These are phyloP conservation scores for Priceomyces castillae DNA, from an alignment of 805 yeast genomes.

Conservation along the genomic window DNA sequence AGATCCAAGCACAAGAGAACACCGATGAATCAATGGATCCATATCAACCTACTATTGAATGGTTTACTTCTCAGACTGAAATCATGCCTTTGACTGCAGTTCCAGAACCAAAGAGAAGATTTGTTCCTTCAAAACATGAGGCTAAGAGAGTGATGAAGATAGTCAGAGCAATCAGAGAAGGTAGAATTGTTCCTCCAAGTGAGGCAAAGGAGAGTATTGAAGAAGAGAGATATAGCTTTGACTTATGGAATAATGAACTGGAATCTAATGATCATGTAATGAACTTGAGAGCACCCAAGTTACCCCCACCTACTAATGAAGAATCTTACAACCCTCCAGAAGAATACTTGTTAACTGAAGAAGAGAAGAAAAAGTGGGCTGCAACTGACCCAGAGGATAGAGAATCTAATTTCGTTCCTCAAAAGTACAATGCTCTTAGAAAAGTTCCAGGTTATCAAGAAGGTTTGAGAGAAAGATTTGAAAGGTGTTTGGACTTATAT, in stretches of 20 bases:
- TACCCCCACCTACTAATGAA: conserved; percentile 94
- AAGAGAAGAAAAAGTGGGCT: conserved; percentile 72
- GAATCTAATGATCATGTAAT: conserved; percentile 72
- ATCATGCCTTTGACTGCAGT: conserved; percentile 88
- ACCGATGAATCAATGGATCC: conserved; percentile 81
- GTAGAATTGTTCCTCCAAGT: conserved; percentile 80
- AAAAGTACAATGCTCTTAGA: conserved; percentile 77
- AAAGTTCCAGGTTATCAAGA: conserved; percentile 92
- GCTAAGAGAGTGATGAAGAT: conserved; percentile 95
- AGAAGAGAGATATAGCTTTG: conserved; percentile 55
- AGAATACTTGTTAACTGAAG: conserved; percentile 80
- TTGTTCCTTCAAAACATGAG: conserved; percentile 94
- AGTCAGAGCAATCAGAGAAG: conserved; percentile 94
- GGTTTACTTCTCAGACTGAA: conserved; percentile 87
- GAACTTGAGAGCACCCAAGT: conserved; percentile 92
- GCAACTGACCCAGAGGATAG: conserved; percentile 72
- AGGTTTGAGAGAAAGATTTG: conserved; percentile 84
- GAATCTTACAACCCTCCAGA: conserved; percentile 97
- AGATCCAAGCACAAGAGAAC: conserved; percentile 79
- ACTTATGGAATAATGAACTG: conserved; percentile 71
- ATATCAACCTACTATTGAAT: conserved; percentile 90
- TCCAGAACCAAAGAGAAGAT: conserved; percentile 97
- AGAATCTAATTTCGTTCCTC: conserved; percentile 75
- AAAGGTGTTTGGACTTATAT: conserved; percentile 85
- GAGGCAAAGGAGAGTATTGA: conserved; percentile 50